Base-by-base conservation (phyloP, 108 stramenopile species). In the Tribonema minus region DNA sequence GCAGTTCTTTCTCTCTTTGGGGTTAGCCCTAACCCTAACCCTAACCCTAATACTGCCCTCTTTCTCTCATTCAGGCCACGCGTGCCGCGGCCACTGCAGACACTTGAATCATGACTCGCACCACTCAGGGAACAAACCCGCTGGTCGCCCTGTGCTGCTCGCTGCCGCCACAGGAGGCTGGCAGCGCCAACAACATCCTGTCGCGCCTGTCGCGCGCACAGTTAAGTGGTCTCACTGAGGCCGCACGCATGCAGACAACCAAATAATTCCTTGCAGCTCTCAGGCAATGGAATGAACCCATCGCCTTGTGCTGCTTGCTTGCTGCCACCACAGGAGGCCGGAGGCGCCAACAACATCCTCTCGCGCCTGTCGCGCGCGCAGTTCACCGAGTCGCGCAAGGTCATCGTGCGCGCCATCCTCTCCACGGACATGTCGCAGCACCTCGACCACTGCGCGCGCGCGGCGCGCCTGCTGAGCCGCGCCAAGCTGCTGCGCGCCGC, bases 381-480 rank as follows among this genome's bases (percentile, higher is more conserved):
- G 54, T 76, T 70, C 67, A 23, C 33, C 37, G 76, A 81, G 31
- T 34, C 29, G 2, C 68, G 80, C 35, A 76, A 81, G 58, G 58
- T 68, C 26, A 81, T 83, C 32, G 31, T 81, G 27, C 61, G 64
- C 23, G 80, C 83, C 37, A 84, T 84, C 72, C 63, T 84, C 3
- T 70, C 72, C 54, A 84, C 83, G 26, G 83, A 84, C 67, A 82
- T 82, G 80, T 65, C 78, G 7, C 20, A 35, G 4, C 83, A 84
- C 74, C 67, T 81, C 62, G 67, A 84, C 15, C 82, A 83, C 66
- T 76, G 74, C 46, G 74, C 74, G 0, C 63, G 64, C 28, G 33
- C 61, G 3, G 35, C 58, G 20, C 9, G 20, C 15, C 46, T 54
- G 46, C 46, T 54, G 46, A 15, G 20, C 46, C 9, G 46, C 15